Conservation (phyloP, 1,284 basidiomycete genomes). For the Rhodotorula sp. region DNA sequence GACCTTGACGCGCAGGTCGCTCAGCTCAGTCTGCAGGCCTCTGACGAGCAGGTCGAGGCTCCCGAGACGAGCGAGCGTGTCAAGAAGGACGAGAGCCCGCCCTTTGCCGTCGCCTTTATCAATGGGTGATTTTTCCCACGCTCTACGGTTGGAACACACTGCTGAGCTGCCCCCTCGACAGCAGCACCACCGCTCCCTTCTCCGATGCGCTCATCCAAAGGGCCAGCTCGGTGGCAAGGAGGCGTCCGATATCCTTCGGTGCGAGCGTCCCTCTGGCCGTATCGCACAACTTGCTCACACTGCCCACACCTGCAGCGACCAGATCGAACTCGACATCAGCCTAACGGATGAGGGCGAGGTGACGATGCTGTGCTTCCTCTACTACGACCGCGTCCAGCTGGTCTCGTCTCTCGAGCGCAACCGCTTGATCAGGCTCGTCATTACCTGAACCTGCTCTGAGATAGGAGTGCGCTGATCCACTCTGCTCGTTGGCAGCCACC, state of each 20-base stretch:
- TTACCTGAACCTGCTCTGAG: neutral
- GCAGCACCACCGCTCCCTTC: conserved; percentile 4
- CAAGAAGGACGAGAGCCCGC: neutral
- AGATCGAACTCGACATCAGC: neutral
- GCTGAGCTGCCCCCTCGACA: accelerated
- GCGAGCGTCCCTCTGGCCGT: accelerated
- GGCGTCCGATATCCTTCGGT: neutral
- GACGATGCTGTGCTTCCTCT: neutral
- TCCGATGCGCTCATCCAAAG: conserved; percentile 4
- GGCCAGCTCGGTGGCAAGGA: neutral
- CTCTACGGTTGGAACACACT: accelerated
- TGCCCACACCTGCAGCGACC: neutral
- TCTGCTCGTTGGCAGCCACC: neutral
- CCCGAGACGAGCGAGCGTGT: neutral
- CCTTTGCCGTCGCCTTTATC: neutral
- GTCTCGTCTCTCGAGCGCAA: neutral
- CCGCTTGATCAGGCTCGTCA: neutral
- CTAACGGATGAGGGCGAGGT: neutral
- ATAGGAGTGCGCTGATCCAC: neutral
- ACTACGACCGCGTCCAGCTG: neutral
- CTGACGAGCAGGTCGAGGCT: neutral
- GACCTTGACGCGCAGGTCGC: neutral
- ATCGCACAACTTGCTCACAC: neutral
- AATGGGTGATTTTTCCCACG: neutral
- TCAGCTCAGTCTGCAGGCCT: neutral